These are phyloP conservation scores for Tricholoma terreum DNA, from an alignment of 768 basidiomycete species.

Conservation along the genomic window DNA sequence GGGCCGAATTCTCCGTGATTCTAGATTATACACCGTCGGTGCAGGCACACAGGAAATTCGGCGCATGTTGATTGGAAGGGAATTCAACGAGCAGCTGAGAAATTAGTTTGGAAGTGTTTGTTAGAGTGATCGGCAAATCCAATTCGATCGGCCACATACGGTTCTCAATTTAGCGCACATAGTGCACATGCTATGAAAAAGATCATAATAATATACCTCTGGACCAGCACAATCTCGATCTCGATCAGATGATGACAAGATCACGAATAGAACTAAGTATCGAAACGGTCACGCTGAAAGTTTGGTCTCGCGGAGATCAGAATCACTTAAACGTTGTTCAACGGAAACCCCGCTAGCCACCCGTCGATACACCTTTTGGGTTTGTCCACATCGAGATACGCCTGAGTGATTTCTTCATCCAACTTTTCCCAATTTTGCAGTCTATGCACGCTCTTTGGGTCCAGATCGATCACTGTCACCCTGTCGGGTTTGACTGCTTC, in stretches of 20 bases:
- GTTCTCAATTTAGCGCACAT: conserved; percentile 21
- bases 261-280: no score
- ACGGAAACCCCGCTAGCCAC: conserved; percentile 5
- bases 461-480: conserved; percentile 81
- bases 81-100: conserved; percentile 73
- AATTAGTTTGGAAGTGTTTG: conserved; percentile 16
- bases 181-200: conserved; percentile 20
- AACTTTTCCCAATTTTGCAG: conserved; percentile 69
- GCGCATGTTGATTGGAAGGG: conserved; percentile 90
- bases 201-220: no score
- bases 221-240: no score
- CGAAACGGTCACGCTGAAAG: no score
- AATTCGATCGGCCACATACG: conserved; percentile 17
- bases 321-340: not conserved
- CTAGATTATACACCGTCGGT: conserved; percentile 88
- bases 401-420: conserved; percentile 62
- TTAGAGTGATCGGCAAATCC: conserved; percentile 17
- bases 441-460: conserved; percentile 68
- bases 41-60: conserved; percentile 97
- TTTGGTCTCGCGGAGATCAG: not conserved
- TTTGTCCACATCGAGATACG: conserved; percentile 32
- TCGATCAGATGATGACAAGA: no score
- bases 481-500: conserved; percentile 21
- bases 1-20: conserved; percentile 84
- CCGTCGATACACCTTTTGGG: conserved; percentile 33